These are phyloP conservation scores for Termitomyces sp. DNA, from an alignment of 768 basidiomycete species.

Conservation along the genomic window DNA sequence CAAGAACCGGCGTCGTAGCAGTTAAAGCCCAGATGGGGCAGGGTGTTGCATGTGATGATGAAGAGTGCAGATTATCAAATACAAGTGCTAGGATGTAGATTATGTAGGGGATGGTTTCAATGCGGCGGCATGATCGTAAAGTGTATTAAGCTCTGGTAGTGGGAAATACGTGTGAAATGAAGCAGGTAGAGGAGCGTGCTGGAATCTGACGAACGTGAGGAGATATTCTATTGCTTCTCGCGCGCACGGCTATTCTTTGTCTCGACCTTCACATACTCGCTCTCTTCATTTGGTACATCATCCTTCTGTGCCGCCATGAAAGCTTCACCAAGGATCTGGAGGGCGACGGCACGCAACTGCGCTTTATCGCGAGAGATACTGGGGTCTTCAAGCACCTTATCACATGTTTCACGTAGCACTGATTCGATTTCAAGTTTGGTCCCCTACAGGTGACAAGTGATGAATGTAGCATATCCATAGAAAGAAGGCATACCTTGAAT, in stretches of 20 bases:
- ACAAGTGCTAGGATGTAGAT: conserved; percentile 7
- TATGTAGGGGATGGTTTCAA: conserved; percentile 1
- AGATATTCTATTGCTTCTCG: conserved; percentile 16
- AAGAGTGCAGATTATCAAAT: conserved; percentile 9
- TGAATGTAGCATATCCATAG: background rate
- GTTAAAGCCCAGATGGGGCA: background rate
- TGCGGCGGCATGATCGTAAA: background rate
- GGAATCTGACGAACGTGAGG: background rate
- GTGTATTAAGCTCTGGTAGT: background rate
- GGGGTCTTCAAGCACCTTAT: conserved; percentile 64
- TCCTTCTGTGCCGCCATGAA: conserved; percentile 71
- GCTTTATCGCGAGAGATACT: conserved; percentile 51
- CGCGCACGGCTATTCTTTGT: conserved; percentile 57
- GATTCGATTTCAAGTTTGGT: conserved; percentile 91
- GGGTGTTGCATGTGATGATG: background rate
- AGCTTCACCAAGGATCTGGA: conserved; percentile 83
- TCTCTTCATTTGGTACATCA: conserved; percentile 46
- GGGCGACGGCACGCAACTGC: conserved; percentile 68
- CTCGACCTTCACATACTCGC: conserved; percentile 80
- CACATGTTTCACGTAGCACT: conserved; percentile 83
- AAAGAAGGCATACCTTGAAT: conserved; percentile 61
- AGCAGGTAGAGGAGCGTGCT: background rate
- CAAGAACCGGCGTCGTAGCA: conserved; percentile 5
- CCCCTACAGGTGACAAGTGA: conserved; percentile 41
- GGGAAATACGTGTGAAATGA: background rate